Evolutionary conservation across 2,329 filamentous ascomycete genomes (phyloP), one percentile per base, ranked within the genome.

Genomic region (Cercospora berteroae): DNA sequence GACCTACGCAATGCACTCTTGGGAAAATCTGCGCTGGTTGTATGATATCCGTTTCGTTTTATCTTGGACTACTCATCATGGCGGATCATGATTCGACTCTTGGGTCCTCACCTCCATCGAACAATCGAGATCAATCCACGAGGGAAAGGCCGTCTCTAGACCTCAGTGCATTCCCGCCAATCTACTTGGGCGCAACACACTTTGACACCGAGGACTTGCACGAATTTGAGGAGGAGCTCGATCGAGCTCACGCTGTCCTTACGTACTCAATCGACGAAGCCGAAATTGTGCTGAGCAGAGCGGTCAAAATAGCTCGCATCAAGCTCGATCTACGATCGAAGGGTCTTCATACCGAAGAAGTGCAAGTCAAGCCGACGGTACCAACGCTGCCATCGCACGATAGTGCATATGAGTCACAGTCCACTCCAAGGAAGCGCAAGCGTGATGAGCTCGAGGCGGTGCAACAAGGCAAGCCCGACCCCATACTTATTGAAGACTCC

Each of bases 181-280:
- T 95, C 25, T 95, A 89, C 72, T 83, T 98, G 13, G 84, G 97
- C 0, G 81, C 88, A 0, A 88, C 89, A 4, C 90, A 93, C 75
- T 83, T 97, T 29, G 80, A 84, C 1, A 79, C 86, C 0, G 84
- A 89, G 6, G 86, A 90, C 69, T 81, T 91, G 9, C 86, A 89
- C 60, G 79, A 84, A 33, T 77, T 92, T 13, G 89, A 93, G 76
- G 85, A 88, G 27, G 84, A 84, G 23, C 85, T 96, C 9, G 82
- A 85, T 4, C 75, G 78, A 6, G 78, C 80, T 63, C 80, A 81
- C 62, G 87, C 86, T 5, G 84, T 83, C 0, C 77, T 95, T 63
- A 94, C 92, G 0, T 89, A 90, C 67, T 87, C 94, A 77, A 82
- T 90, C 62, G 82, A 83, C 13, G 90, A 94, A 77, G 93, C 93